Percentiles rank a stretch among this genome's conserved stretches.
These are phyloP conservation scores for Sporothrix luriei DNA, from an alignment of 2,329 filamentous ascomycete species.

Conservation along the genomic window DNA sequence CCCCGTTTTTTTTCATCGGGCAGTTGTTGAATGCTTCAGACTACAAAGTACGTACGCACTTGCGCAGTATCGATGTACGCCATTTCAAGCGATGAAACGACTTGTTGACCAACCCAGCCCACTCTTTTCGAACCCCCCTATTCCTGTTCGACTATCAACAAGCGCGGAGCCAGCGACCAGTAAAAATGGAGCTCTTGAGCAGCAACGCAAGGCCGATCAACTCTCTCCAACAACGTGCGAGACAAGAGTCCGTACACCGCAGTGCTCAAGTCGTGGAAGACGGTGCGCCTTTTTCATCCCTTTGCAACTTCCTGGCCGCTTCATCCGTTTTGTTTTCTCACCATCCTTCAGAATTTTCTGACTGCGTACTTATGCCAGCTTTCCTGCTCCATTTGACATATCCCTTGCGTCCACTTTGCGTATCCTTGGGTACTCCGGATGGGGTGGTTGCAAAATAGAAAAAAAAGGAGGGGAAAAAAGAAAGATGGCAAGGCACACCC, in stretches of 20 bases:
- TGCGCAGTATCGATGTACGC: background rate
- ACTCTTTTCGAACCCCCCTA: conserved; percentile 7
- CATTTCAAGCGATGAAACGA: background rate
- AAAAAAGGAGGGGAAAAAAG: background rate
- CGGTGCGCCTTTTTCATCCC: conserved; percentile 7
- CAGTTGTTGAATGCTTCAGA: no score
- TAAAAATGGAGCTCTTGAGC: background rate
- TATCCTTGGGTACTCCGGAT: no score
- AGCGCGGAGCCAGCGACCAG: conserved; percentile 15
- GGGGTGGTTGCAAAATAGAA: no score
- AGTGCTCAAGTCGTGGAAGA: no score
- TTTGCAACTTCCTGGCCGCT: background rate
- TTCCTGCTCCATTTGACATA: background rate
- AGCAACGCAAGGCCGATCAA: background rate
- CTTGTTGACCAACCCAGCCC: background rate
- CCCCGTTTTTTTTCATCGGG: background rate
- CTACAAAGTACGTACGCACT: no score
- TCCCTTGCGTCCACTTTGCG: conserved; percentile 16
- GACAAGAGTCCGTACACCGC: no score
- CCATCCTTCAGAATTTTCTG: background rate
- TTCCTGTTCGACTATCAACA: conserved; percentile 13
- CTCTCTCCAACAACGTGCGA: conserved; percentile 1
- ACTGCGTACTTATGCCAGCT: background rate
- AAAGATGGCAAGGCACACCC: background rate
- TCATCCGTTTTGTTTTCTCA: background rate